phyloP scores from a whole-genome alignment of 2,329 filamentous ascomycete genomes.

The Aphanoascus verrucosus region DNA sequence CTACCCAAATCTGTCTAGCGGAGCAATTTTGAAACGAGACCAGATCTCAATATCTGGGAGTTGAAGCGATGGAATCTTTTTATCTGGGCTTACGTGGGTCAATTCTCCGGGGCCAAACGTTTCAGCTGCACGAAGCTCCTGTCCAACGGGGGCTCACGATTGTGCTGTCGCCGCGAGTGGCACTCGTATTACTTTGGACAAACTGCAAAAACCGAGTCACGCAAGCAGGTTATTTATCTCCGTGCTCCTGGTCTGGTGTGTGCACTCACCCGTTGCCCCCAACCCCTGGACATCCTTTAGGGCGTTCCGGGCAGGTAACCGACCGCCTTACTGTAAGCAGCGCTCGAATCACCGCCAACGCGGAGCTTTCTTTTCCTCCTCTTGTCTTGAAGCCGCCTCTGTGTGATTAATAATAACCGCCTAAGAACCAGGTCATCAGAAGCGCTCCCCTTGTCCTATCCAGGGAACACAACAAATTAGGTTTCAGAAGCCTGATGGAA shows the following conservation, averaged over 20 bases:
- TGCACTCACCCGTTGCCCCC: neutral
- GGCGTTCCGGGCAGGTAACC: neutral
- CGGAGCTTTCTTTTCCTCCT: neutral
- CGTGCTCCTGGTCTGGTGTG: no score
- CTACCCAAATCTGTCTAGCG: neutral
- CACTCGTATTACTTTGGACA: neutral
- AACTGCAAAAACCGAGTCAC: neutral
- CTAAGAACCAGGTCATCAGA: neutral
- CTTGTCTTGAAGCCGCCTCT: no score
- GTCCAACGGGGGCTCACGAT: neutral
- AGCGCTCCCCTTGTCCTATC: neutral
- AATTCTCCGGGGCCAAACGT: neutral
- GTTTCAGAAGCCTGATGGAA: conserved; percentile 9
- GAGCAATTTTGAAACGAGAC: conserved; percentile 5
- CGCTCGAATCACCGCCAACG: neutral
- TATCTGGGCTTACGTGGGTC: neutral
- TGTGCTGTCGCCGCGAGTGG: neutral
- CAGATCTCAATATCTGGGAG: neutral
- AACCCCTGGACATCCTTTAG: neutral
- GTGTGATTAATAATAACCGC: neutral
- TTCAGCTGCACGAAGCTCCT: neutral
- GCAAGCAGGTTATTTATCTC: no score
- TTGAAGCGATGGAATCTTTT: neutral
- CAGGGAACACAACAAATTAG: conserved; percentile 8
- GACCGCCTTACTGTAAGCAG: neutral